These are phyloP conservation scores for Erodium moschatum DNA, from an alignment of 441 rosid species.

Conservation along the genomic window DNA sequence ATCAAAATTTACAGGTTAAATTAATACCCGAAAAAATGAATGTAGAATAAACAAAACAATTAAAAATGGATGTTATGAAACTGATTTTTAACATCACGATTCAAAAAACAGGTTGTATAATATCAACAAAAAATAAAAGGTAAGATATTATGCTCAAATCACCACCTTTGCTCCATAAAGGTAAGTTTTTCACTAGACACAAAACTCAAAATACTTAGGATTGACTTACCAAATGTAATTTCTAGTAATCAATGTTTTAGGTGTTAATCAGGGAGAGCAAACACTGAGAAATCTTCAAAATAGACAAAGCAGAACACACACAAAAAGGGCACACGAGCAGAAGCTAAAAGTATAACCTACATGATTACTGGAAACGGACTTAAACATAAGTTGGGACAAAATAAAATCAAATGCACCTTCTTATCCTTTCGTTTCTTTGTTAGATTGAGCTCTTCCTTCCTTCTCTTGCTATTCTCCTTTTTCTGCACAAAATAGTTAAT, in stretches of 20 bases:
- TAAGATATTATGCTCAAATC: too few species aligned
- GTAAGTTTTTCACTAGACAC: too few species aligned
- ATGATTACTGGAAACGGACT: conserved; percentile 6
- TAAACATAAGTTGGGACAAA: neutral
- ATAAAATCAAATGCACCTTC: conserved; percentile 8
- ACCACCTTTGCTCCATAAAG: too few species aligned
- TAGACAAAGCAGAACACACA: neutral
- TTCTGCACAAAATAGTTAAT: conserved; percentile 9
- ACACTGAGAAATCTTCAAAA: neutral
- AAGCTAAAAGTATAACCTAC: neutral
- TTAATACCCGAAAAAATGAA: too few species aligned
- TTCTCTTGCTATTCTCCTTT: conserved; percentile 18
- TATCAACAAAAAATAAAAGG: too few species aligned
- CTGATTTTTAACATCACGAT: too few species aligned
- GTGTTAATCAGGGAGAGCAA: neutral
- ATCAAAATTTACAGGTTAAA: too few species aligned
- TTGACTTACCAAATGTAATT: neutral
- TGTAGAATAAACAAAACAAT: too few species aligned
- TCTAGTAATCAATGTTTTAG: neutral
- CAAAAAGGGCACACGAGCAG: neutral
- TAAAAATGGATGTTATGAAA: too few species aligned
- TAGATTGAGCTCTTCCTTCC: conserved; percentile 13
- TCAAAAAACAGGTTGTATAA: too few species aligned
- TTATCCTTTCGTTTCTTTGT: conserved; percentile 15
- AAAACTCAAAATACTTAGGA: too few species aligned